Evolutionary conservation across 2,329 filamentous ascomycete genomes (phyloP).

Genomic region (Colletotrichum sp.): DNA sequence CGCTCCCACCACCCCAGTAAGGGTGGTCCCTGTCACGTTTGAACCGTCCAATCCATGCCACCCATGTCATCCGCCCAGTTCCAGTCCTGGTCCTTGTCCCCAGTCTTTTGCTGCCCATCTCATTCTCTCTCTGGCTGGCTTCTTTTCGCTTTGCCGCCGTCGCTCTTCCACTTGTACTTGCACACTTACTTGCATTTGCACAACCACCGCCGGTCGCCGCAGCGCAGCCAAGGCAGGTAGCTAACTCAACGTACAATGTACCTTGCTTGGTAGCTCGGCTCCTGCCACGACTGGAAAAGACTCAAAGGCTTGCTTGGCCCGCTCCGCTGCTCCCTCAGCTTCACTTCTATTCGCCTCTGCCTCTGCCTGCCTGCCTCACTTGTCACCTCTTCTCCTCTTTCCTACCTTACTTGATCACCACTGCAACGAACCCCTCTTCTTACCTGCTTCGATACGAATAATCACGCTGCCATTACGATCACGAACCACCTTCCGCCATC

Average conservation of each 20-base stretch:
- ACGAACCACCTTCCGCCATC: background rate
- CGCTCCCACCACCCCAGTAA: background rate
- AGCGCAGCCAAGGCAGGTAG: background rate
- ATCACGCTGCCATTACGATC: background rate
- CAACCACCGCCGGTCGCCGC: background rate
- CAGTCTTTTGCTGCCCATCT: conserved; percentile 4
- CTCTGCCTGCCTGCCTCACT: background rate
- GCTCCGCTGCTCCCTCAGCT: background rate
- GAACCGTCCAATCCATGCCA: conserved; percentile 15
- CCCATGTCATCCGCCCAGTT: conserved; percentile 15
- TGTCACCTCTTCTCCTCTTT: background rate
- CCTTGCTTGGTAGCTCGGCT: background rate
- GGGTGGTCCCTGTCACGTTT: conserved; percentile 7
- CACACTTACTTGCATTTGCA: background rate
- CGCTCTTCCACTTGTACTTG: background rate
- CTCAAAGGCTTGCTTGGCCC: conserved; percentile 1
- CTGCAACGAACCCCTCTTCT: background rate
- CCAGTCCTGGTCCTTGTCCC: conserved; percentile 16
- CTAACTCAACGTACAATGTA: background rate
- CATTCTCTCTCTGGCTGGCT: conserved; percentile 3
- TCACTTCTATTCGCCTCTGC: background rate
- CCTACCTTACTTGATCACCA: background rate
- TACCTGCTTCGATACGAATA: background rate
- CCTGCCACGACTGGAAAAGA: conserved; percentile 13
- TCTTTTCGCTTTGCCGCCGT: conserved; percentile 10